phyloP scores from a whole-genome alignment of 345 rosid species.

The Dimocarpus longan region DNA sequence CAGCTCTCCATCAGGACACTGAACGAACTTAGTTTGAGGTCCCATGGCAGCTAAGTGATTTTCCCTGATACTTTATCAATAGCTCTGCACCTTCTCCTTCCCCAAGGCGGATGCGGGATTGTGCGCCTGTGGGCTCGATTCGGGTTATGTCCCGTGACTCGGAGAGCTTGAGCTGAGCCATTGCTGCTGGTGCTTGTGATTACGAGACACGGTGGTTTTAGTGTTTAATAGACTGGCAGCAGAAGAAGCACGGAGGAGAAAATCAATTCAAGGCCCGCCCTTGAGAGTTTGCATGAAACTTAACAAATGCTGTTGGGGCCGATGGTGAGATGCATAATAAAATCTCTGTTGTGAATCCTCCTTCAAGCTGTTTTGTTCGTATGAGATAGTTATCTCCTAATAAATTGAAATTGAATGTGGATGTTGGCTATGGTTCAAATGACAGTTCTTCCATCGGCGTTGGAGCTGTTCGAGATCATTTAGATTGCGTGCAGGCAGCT shows the following conservation, averaged over 20 bases:
- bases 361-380: too few species aligned
- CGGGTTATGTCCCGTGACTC: conserved; percentile 84
- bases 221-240: neutral
- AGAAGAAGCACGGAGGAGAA: neutral
- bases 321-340: too few species aligned
- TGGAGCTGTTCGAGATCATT: too few species aligned
- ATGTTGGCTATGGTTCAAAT: too few species aligned
- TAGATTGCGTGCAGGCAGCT: too few species aligned
- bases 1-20: conserved; percentile 95
- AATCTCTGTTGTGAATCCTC: too few species aligned
- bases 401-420: too few species aligned
- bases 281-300: too few species aligned
- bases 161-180: conserved; percentile 63
- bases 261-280: too few species aligned
- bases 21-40: conserved; percentile 90
- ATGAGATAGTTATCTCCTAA: too few species aligned
- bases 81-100: conserved; percentile 88
- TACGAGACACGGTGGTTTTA: conserved; percentile 28
- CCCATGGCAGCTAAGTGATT: conserved; percentile 95
- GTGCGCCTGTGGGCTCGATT: conserved; percentile 93
- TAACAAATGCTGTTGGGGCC: too few species aligned
- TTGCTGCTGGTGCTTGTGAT: neutral
- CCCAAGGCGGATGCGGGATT: conserved; percentile 88
- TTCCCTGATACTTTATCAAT: conserved; percentile 90
- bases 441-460: too few species aligned